These are phyloP conservation scores for Prunus campanulata DNA, from an alignment of 306 rosid species.

Conservation along the genomic window DNA sequence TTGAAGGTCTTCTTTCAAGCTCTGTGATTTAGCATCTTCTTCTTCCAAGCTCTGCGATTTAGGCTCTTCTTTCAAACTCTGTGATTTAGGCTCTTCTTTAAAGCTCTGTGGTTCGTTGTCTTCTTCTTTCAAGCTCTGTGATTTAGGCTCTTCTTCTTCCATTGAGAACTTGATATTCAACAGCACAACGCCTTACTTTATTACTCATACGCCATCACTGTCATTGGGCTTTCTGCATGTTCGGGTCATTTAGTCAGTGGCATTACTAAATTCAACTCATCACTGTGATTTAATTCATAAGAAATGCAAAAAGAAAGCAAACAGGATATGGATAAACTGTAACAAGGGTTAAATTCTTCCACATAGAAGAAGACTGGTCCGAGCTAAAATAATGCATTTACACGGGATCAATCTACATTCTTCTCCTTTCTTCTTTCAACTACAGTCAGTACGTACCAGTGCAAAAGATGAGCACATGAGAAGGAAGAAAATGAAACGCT, in stretches of 20 bases:
- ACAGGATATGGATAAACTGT: not conserved
- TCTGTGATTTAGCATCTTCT: slow-evolving; percentile 1
- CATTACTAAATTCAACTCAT: not conserved
- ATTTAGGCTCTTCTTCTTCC: slow-evolving; percentile 7
- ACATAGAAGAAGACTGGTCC: not conserved
- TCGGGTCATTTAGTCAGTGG: not conserved
- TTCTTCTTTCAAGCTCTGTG: slow-evolving; percentile 14
- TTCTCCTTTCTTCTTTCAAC: not conserved
- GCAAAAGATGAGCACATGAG: not conserved
- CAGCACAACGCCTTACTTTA: not conserved
- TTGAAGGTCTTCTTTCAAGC: not conserved
- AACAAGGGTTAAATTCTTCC: not conserved
- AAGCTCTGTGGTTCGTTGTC: not conserved
- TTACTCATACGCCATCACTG: not conserved
- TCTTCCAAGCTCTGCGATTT: not conserved
- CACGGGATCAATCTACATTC: not conserved
- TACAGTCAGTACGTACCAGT: not conserved
- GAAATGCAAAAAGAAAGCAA: not conserved
- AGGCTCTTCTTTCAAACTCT: slow-evolving; percentile 11
- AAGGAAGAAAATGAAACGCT: not conserved
- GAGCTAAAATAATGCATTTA: not conserved
- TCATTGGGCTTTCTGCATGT: not conserved
- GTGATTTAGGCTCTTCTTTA: slow-evolving; percentile 23
- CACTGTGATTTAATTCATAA: not conserved
- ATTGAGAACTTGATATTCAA: not conserved